Conservation (phyloP, 345 rosid genomes). For the Microthlaspi erraticum region DNA sequence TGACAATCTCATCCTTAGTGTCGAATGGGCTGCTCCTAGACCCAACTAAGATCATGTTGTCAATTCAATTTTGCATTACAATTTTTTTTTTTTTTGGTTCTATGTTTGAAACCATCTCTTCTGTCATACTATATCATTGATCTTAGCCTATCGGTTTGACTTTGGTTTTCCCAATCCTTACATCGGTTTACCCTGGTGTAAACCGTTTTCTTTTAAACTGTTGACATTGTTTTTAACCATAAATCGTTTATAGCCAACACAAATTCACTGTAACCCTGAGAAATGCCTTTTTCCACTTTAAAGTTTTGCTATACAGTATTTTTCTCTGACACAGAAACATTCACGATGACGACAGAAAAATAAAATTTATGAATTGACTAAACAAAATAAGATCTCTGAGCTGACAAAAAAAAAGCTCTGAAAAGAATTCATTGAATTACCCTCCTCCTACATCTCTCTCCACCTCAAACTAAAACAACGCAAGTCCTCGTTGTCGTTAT, state of each 20-base stretch:
- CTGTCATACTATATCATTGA: too few species aligned
- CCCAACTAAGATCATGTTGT: conserved; percentile 45
- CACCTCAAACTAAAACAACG: not conserved
- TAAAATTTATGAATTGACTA: conserved; percentile 10
- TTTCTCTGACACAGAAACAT: conserved; percentile 29
- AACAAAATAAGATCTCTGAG: not conserved
- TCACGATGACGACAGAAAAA: conserved; percentile 27
- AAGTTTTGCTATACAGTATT: not conserved
- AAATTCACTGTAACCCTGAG: too few species aligned
- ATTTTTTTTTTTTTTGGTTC: not conserved
- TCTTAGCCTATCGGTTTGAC: too few species aligned
- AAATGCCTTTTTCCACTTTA: too few species aligned
- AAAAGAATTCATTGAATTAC: not conserved
- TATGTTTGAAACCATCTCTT: not conserved
- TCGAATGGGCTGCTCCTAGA: conserved; percentile 84
- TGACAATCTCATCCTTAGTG: conserved; percentile 75
- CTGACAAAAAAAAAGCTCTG: not conserved
- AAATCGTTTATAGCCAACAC: too few species aligned
- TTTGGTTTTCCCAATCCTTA: too few species aligned
- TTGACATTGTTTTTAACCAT: too few species aligned
- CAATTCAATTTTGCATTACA: too few species aligned
- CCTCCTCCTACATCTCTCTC: not conserved
- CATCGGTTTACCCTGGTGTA: too few species aligned
- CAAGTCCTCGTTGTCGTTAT: not conserved
- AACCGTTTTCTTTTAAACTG: too few species aligned